Base-by-base conservation (phyloP, 2,329 filamentous ascomycete species). In the Cladosporium cucumerinum region DNA sequence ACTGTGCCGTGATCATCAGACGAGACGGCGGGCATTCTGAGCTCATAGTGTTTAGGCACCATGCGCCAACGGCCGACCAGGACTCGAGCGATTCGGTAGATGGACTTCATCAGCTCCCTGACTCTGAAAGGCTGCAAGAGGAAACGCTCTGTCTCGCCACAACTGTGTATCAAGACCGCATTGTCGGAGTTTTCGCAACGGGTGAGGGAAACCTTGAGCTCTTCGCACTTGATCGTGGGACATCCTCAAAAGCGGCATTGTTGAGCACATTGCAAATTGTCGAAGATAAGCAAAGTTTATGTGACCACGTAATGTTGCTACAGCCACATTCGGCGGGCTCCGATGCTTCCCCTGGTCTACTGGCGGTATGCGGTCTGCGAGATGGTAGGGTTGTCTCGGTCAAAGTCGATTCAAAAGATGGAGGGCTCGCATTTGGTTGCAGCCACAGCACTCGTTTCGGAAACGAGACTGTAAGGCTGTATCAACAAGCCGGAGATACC, bases 341-440 rank as follows among this genome's bases (percentile, higher is more conserved):
- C 0, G 26, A 21, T 4, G 5, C 18, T 12, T 30, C 43, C 3
- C 30, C 18, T 1, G 32, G 43, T 0, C 48, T 67, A 3, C 58
- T 75, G 25, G 66, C 67, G 4, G 62, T 73, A 1, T 74, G 72
- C 49, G 73, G 73, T 14, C 65, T 75, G 14, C 67, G 74, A 18
- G 73, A 74, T 61, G 74, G 74, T 12, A 69, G 67, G 23, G 63
- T 75, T 16, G 54, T 69, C 28, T 64, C 66, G 10, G 63, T 70
- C 32, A 48, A 28, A 2, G 54, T 73, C 16, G 60, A 23, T 39
- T 61, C 32, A 23, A n/a, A 2, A 52, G 54, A 4, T 34, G 64
- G 23, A 51, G n/a, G 34, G 25, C 39, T 12, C n/a, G 36, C 26
- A 1, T 66, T 70, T 5, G 57, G 54, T 11, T 58, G 68, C 21